Percentiles rank a stretch among this genome's conserved stretches.
Evolutionary conservation across 345 rosid species (phyloP).

Genomic region (Turritis glabra): DNA sequence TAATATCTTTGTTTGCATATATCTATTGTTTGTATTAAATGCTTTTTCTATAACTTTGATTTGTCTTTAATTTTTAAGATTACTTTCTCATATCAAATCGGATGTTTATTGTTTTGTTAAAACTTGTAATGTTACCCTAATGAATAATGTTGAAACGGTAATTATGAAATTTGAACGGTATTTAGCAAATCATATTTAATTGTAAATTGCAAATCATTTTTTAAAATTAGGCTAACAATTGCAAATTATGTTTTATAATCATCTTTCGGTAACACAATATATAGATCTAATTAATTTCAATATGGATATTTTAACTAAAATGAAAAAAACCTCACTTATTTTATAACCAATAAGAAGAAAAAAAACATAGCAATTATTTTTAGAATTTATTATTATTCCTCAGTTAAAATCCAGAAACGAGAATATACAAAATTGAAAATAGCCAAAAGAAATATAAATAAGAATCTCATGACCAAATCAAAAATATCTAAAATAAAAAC

Average conservation of each 20-base stretch:
- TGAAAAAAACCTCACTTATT: too few species aligned
- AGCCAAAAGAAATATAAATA: slow-evolving; percentile 14
- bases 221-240: neutral
- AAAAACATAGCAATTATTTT: neutral
- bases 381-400: slow-evolving; percentile 5
- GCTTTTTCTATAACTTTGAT: neutral
- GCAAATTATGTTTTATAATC: neutral
- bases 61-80: neutral
- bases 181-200: neutral
- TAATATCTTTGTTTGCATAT: neutral
- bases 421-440: slow-evolving; percentile 32
- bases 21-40: neutral
- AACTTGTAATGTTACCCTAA: neutral
- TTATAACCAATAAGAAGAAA: neutral
- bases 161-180: neutral
- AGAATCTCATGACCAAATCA: slow-evolving; percentile 17
- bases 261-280: neutral
- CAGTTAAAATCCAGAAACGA: slow-evolving; percentile 22
- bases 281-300: neutral
- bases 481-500: slow-evolving; percentile 11
- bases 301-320: neutral
- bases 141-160: neutral
- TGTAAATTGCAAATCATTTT: neutral
- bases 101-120: neutral
- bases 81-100: neutral